Evolutionary conservation across 2,329 filamentous ascomycete genomes (phyloP), one percentile per base, ranked within the genome.

Genomic region (Fusarium chuoi): DNA sequence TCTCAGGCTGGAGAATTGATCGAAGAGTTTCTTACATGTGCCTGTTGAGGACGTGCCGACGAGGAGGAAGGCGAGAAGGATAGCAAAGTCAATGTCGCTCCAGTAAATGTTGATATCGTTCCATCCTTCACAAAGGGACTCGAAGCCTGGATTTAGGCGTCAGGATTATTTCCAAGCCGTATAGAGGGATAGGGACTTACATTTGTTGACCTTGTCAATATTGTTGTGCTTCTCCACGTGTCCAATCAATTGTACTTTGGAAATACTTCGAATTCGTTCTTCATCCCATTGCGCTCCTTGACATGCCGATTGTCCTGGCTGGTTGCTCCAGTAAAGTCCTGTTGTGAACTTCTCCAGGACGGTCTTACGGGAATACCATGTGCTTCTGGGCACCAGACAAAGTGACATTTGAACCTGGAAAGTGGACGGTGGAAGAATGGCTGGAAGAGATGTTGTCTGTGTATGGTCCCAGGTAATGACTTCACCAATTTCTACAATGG

Each of bases 21-120:
- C 51, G 3, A 70, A 48, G 13, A 70, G 18, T 1, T 70, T 48
- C 20, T 70, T 70, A 36, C 51, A 70, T 22, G 30, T 44, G 0
- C 70, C 65, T 1, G n/a, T 5, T 4, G 67, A 70, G 5, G 65
- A 44, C 0, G 42, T 35, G 5, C 65, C 58, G 11, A 65, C 58
- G 14, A 70, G 45, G 38, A 70, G 67, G 4, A 54, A 70, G 1
- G 42, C 30, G 7, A 70, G 4, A 2, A 58, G 55, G 0, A 70
- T 70, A 1, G 70, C 64, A 30, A 73, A 73, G 49, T 72, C 70
- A 2, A 72, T 42, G 5, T 70, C 36, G 2, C 42, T 72, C 70
- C 70, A 72, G 55, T 42, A 72, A 24, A 44, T 39, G 11, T 72
- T 70, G 3, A 38, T 11, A 22, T 73, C 65, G 18, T 58, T 9